phyloP scores from a whole-genome alignment of 148 eudicot genomes.

The Amaranthus hypochondriacus region DNA sequence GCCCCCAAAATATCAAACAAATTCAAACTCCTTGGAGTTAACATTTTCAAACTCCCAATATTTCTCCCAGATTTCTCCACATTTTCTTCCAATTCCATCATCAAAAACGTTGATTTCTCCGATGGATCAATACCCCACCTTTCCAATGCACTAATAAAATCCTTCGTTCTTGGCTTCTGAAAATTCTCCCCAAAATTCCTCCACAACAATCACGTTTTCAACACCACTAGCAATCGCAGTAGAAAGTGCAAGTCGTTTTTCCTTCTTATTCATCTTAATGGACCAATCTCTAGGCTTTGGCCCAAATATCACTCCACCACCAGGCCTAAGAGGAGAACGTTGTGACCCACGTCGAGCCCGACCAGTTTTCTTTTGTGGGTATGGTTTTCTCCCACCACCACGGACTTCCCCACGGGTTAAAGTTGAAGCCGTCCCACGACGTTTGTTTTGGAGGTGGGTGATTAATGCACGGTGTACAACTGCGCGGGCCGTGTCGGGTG shows the following conservation, averaged over 20 bases:
- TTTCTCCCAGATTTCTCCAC: constrained; percentile 77
- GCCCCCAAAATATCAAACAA: constrained; percentile 77
- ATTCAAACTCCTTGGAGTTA: constrained; percentile 87
- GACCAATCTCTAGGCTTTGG: constrained; percentile 93
- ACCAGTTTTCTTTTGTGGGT: constrained; percentile 82
- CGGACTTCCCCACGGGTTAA: constrained; percentile 88
- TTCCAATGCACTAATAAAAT: constrained; percentile 68
- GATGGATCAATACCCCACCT: constrained; percentile 85
- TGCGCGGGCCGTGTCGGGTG: constrained; percentile 80
- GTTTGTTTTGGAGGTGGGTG: constrained; percentile 70
- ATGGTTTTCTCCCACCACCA: constrained; percentile 84
- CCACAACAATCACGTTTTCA: constrained; percentile 54
- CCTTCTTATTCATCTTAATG: constrained; percentile 80
- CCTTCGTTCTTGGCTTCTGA: constrained; percentile 81
- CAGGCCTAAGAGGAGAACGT: constrained; percentile 75
- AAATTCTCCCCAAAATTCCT: constrained; percentile 73
- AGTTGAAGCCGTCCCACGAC: constrained; percentile 92
- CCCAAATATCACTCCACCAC: constrained; percentile 86
- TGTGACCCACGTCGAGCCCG: constrained; percentile 83
- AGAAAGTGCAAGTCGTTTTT: constrained; percentile 74
- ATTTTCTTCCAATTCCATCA: constrained; percentile 67
- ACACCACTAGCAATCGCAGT: constrained; percentile 72
- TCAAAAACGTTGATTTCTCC: constrained; percentile 65
- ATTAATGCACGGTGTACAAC: constrained; percentile 93
- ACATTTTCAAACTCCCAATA: constrained; percentile 73